These are phyloP conservation scores for Coriolopsis trogii DNA, from an alignment of 1,284 basidiomycete genomes.

Conservation along the genomic window DNA sequence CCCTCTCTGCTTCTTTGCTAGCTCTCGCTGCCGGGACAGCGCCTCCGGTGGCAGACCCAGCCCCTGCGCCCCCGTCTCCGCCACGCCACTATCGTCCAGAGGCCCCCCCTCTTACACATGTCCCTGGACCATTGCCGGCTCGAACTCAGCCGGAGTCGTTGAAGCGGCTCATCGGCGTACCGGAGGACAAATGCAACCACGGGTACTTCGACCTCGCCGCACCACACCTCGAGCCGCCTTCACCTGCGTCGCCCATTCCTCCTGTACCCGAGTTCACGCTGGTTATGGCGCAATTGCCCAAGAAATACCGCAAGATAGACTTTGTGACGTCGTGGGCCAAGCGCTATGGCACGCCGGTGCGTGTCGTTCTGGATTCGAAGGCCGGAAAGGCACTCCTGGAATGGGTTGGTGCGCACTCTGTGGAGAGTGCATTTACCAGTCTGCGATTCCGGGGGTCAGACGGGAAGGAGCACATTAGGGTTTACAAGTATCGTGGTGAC, in stretches of 20 bases:
- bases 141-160: neutral
- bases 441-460: conserved; percentile 47
- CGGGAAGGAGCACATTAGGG: conserved; percentile 48
- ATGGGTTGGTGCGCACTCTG: conserved; percentile 48
- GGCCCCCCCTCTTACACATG: neutral
- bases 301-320: conserved; percentile 43
- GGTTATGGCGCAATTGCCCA: conserved; percentile 62
- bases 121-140: neutral
- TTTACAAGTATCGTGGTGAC: conserved; percentile 52
- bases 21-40: too few species aligned
- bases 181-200: conserved; percentile 20
- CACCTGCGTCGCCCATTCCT: conserved; percentile 5
- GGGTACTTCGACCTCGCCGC: conserved; percentile 22
- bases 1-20: conserved; percentile 13
- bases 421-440: conserved; percentile 53
- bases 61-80: too few species aligned
- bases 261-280: conserved; percentile 55
- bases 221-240: neutral
- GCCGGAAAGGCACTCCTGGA: conserved; percentile 56
- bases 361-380: conserved; percentile 40
- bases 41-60: too few species aligned
- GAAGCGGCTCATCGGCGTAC: conserved; percentile 31
- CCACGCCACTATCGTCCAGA: neutral
- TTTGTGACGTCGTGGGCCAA: conserved; percentile 48
- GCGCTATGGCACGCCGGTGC: conserved; percentile 40